Conservation (phyloP, 75 land plant genomes). For the Ceratopteris richardii region DNA sequence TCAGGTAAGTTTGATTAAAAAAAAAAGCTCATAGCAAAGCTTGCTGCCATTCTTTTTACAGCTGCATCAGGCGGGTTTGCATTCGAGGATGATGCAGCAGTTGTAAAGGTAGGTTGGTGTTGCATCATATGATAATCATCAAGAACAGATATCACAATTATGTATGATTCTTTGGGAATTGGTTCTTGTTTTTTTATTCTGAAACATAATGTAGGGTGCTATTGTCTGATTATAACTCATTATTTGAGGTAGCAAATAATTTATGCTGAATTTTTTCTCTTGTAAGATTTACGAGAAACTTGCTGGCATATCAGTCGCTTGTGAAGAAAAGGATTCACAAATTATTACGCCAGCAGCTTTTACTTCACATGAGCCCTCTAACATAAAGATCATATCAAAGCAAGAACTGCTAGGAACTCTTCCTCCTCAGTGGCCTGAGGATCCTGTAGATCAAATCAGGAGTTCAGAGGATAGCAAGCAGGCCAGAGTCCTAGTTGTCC, state of each 20-base stretch:
- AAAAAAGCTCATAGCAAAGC: too few species aligned
- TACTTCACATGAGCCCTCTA: background rate
- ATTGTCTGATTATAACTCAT: too few species aligned
- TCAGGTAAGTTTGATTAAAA: too few species aligned
- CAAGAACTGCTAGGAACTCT: slow-evolving; percentile 50
- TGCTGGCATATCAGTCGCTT: slow-evolving; percentile 80
- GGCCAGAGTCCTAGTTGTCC: slow-evolving; percentile 70
- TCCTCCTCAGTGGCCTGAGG: slow-evolving; percentile 74
- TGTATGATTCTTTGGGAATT: too few species aligned
- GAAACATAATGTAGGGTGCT: too few species aligned
- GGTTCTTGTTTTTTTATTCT: too few species aligned
- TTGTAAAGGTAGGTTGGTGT: slow-evolving; percentile 89
- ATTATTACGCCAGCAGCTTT: background rate
- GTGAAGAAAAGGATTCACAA: too few species aligned
- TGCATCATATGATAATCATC: too few species aligned
- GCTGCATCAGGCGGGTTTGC: slow-evolving; percentile 97
- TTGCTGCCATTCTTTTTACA: slow-evolving; percentile 19
- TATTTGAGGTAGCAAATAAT: too few species aligned
- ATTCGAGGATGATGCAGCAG: slow-evolving; percentile 80
- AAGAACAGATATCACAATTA: too few species aligned
- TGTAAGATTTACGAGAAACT: slow-evolving; percentile 80
- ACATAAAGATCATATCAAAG: slow-evolving; percentile 30
- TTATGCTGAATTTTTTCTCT: too few species aligned
- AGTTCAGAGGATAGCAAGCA: slow-evolving; percentile 26
- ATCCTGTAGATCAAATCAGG: slow-evolving; percentile 48